Base-by-base conservation (phyloP, 495 filamentous ascomycete species). In the Lasiosphaeriaceae sp. region DNA sequence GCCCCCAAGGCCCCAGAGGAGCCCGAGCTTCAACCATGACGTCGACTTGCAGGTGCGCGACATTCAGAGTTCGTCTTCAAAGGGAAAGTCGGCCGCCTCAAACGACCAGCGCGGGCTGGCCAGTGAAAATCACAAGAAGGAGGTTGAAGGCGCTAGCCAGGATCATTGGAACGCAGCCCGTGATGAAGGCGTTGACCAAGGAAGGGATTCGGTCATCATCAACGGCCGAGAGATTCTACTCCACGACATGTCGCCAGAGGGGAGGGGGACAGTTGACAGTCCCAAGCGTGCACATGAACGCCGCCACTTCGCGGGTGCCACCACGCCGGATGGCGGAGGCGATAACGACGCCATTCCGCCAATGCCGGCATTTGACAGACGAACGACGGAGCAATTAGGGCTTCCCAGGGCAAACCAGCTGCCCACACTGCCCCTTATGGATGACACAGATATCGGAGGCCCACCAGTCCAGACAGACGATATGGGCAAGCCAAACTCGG, bases 11-110 rank as follows among this genome's bases (percentile, higher is more conserved):
- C 54, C 48, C 46, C 24, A 61, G 43, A 35, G 54, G n/a, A 22
- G 78, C 20, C 78, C 81, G 52, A 93, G 88, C 63, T 92, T 92
- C 76, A 96, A 96, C 62, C 88, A 96, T 61, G 90, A 95, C 60
- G 80, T 87, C 44, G 86, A 90, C 55, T 83, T 84, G 77, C 84
- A 88, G 56, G 0, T 17, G 5, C 39, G 39, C 16, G 83, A 85
- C 62, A 77, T 75, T 49, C 73, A 76, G 56, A 87, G 86, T 56
- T 80, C 86, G 59, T 70, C 84, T 34, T 55, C 53, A 21, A 83
- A 64, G 54, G 68, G 61, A 19, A 68, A 67, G 64, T 74, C 68
- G 2, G 66, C 81, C 74, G 59, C 31, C 19, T 37, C 50, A 1
- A 59, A 65, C 11, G 54, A 56, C 17, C 16, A 9, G 7, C 19